phyloP scores from a whole-genome alignment of 305 asterid species.

The Euphrasia arctica region DNA sequence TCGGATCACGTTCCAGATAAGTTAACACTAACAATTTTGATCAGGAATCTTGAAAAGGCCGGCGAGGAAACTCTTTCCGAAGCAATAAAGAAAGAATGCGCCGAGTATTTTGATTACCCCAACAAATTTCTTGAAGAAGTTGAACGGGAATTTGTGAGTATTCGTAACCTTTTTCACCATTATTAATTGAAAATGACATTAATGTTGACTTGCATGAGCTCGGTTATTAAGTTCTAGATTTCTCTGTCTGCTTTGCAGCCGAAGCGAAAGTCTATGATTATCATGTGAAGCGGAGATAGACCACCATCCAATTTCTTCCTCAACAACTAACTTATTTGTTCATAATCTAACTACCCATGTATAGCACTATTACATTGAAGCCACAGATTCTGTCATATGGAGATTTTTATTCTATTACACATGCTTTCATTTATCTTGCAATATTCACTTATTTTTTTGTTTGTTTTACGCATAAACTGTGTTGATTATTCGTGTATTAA shows the following conservation, averaged over 20 bases:
- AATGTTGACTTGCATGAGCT: neutral
- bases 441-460: too few relatives aligned
- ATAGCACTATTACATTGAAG: neutral
- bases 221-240: neutral
- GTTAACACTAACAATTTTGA: constrained; percentile 53
- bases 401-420: too few relatives aligned
- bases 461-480: too few relatives aligned
- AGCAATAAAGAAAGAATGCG: constrained; percentile 55
- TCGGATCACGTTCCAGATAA: constrained; percentile 66
- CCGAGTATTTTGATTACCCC: constrained; percentile 52
- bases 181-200: neutral
- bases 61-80: constrained; percentile 48
- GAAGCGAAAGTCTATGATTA: constrained; percentile 31
- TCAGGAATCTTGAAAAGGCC: constrained; percentile 64
- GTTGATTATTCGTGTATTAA: too few relatives aligned
- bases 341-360: neutral
- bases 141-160: constrained; percentile 49
- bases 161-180: constrained; percentile 15
- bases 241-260: constrained; percentile 32
- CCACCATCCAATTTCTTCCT: neutral
- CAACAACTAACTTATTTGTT: neutral
- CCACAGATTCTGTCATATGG: too few relatives aligned
- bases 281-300: constrained; percentile 27
- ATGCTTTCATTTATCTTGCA: too few relatives aligned
- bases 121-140: constrained; percentile 50